These are phyloP conservation scores for Mortierella sp. DNA, from an alignment of 371 early-diverging fungal species.

Conservation along the genomic window DNA sequence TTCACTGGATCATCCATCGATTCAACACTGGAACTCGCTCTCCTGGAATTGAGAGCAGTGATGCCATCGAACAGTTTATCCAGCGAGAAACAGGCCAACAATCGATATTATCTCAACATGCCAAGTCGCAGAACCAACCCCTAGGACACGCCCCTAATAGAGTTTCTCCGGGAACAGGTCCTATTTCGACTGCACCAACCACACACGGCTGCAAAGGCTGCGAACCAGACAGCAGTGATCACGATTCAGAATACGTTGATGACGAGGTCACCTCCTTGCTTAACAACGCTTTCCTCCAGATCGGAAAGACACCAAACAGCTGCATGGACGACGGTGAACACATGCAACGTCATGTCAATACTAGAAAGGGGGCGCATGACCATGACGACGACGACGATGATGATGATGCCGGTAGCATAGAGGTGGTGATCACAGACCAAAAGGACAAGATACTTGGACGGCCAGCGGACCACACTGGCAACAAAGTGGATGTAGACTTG, in stretches of 20 bases:
- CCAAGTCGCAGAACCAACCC: background rate
- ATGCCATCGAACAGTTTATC: slow-evolving; percentile 39
- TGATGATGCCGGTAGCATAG: slow-evolving; percentile 22
- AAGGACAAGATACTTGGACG: slow-evolving; percentile 31
- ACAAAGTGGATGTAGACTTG: slow-evolving; percentile 21
- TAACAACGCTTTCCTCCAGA: slow-evolving; percentile 51
- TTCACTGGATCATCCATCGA: slow-evolving; percentile 51
- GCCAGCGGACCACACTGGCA: background rate
- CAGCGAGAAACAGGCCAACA: slow-evolving; percentile 12
- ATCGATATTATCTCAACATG: slow-evolving; percentile 5
- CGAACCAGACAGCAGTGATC: slow-evolving; percentile 21
- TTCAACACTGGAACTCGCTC: slow-evolving; percentile 25
- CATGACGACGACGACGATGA: slow-evolving; percentile 4
- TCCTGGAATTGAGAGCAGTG: slow-evolving; percentile 41
- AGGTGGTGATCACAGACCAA: slow-evolving; percentile 40
- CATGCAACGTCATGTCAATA: background rate
- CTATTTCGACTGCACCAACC: slow-evolving; percentile 4
- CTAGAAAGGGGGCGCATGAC: background rate
- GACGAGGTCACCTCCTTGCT: slow-evolving; percentile 45
- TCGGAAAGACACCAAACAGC: slow-evolving; percentile 43
- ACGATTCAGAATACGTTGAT: slow-evolving; percentile 51
- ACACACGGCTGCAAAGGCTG: slow-evolving; percentile 14
- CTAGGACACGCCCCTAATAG: too few species aligned
- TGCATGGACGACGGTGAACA: slow-evolving; percentile 22
- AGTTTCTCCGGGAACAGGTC: background rate